phyloP scores from a whole-genome alignment of 345 rosid genomes.

The Kernera saxatilis region DNA sequence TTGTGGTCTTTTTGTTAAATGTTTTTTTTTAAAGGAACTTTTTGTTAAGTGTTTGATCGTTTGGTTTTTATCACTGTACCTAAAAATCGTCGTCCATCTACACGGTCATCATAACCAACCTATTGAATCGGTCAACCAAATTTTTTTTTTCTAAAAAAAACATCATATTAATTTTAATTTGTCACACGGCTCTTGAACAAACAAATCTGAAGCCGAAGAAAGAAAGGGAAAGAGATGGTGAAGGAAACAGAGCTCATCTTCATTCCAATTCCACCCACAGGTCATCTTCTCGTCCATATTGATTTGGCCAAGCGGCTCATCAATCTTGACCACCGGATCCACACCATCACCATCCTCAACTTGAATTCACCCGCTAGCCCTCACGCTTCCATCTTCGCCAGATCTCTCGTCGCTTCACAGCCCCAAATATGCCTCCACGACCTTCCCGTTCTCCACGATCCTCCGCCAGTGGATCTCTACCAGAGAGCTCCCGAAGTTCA shows the following conservation, averaged over 20 bases:
- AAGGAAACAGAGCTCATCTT: conserved; percentile 12
- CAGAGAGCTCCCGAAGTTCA: conserved; percentile 4
- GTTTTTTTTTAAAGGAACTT: too few species aligned
- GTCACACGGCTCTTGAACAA: too few species aligned
- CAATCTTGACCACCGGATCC: conserved; percentile 26
- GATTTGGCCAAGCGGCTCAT: conserved; percentile 43
- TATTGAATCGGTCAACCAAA: too few species aligned
- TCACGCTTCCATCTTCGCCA: conserved; percentile 12
- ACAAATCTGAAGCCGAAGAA: too few species aligned
- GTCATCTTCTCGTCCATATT: conserved; percentile 40
- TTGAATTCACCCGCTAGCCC: neutral
- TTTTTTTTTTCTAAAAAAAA: too few species aligned
- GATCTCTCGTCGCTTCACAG: conserved; percentile 17
- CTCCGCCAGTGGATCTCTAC: conserved; percentile 14
- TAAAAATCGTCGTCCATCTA: too few species aligned
- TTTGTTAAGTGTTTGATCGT: too few species aligned
- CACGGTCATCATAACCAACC: too few species aligned
- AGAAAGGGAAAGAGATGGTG: neutral
- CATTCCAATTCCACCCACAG: conserved; percentile 17
- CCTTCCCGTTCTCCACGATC: neutral
- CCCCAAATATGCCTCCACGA: conserved; percentile 2
- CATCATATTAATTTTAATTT: too few species aligned
- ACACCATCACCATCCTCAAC: conserved; percentile 17
- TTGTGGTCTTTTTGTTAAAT: too few species aligned
- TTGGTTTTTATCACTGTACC: too few species aligned